Conservation (phyloP, 2,329 filamentous ascomycete species). For the Hypomyces rosellus region DNA sequence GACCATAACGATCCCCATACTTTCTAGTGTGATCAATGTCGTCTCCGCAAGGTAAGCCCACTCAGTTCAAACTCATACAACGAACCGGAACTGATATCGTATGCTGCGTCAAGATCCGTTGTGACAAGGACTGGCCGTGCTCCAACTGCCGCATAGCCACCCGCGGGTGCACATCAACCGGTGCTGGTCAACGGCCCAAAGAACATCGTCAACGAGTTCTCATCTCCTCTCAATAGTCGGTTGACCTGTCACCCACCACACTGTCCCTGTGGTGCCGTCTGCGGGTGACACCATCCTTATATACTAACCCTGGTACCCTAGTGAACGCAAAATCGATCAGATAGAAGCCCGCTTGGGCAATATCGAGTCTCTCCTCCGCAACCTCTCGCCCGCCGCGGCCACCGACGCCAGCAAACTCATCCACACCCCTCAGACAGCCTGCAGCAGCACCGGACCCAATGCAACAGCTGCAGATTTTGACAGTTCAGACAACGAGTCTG, state of each 20-base stretch:
- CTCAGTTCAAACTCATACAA: neutral
- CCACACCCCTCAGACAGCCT: slow-evolving; percentile 19
- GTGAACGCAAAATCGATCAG: slow-evolving; percentile 48
- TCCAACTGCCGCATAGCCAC: slow-evolving; percentile 51
- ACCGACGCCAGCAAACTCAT: slow-evolving; percentile 16
- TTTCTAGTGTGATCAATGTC: slow-evolving; percentile 40
- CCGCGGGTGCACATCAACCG: slow-evolving; percentile 48
- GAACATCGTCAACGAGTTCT: slow-evolving; percentile 50
- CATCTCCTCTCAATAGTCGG: slow-evolving; percentile 56
- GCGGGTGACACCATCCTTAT: neutral
- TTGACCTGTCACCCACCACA: slow-evolving; percentile 10
- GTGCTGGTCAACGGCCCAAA: slow-evolving; percentile 47
- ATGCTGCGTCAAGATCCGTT: slow-evolving; percentile 41
- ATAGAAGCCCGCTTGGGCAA: slow-evolving; percentile 39
- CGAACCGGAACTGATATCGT: neutral
- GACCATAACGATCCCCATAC: neutral
- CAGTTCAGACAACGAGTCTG: slow-evolving; percentile 34
- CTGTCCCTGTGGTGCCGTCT: no score
- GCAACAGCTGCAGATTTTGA: slow-evolving; percentile 30
- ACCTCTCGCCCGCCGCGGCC: slow-evolving; percentile 24
- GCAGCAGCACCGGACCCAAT: slow-evolving; percentile 19
- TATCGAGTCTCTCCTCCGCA: slow-evolving; percentile 38
- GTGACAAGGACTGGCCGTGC: slow-evolving; percentile 52
- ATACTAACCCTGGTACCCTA: slow-evolving; percentile 17
- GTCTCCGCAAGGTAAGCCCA: slow-evolving; percentile 33